Evolutionary conservation across 371 early-diverging fungal species (phyloP).

Genomic region (Mucor velutinosus): DNA sequence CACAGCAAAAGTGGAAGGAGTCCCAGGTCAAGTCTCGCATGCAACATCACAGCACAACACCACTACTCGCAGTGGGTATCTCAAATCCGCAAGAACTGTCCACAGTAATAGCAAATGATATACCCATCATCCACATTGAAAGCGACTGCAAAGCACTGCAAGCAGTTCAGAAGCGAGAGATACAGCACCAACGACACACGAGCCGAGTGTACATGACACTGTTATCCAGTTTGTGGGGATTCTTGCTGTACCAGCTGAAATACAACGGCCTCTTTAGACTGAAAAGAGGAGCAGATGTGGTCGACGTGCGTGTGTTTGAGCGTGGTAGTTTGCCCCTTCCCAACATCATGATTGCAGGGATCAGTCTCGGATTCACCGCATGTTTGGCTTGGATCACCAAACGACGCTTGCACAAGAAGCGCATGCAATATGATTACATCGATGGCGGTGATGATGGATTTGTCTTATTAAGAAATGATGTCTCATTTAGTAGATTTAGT

Average conservation of each 20-base stretch:
- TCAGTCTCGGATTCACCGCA: neutral
- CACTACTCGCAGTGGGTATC: slow-evolving; percentile 38
- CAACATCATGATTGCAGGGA: neutral
- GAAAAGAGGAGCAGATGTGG: slow-evolving; percentile 2
- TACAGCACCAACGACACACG: neutral
- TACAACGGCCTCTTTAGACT: neutral
- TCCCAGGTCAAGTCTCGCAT: slow-evolving; percentile 17
- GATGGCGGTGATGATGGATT: neutral
- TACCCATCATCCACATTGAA: slow-evolving; percentile 44
- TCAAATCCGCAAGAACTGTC: slow-evolving; percentile 39
- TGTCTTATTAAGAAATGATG: slow-evolving; percentile 8
- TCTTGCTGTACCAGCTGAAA: neutral
- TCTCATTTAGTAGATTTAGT: neutral
- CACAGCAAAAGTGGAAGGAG: slow-evolving; percentile 17
- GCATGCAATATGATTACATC: neutral
- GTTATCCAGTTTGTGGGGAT: slow-evolving; percentile 13
- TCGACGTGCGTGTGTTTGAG: neutral
- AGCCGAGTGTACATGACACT: neutral
- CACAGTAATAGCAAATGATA: slow-evolving; percentile 22
- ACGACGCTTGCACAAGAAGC: neutral
- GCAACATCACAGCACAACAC: slow-evolving; percentile 8
- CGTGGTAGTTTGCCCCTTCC: slow-evolving; percentile 8
- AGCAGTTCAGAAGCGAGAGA: slow-evolving; percentile 22
- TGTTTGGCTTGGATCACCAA: neutral
- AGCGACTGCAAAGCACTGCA: slow-evolving; percentile 34